Evolutionary conservation across 2,329 filamentous ascomycete genomes (phyloP).

Genomic region (Aspergillus ruber): DNA sequence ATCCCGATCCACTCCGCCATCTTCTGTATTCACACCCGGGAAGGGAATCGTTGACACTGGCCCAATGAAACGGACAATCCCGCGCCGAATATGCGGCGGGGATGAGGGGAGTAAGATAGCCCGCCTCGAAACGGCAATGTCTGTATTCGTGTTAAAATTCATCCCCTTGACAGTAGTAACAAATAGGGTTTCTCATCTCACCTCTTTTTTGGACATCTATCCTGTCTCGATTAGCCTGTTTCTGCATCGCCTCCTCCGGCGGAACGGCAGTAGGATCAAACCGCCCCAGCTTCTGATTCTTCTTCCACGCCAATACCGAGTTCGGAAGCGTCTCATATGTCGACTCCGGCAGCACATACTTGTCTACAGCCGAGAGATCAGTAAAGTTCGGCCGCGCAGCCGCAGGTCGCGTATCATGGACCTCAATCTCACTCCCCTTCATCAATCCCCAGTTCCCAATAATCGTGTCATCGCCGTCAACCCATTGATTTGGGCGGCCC

Average conservation of each 20-base stretch:
- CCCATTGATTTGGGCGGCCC: slow-evolving; percentile 53
- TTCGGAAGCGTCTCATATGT: slow-evolving; percentile 83
- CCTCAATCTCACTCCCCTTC: slow-evolving; percentile 43
- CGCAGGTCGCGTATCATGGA: slow-evolving; percentile 71
- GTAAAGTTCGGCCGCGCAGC: slow-evolving; percentile 71
- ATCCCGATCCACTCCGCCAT: slow-evolving; percentile 11
- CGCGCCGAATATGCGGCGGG: slow-evolving; percentile 38
- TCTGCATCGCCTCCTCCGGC: slow-evolving; percentile 65
- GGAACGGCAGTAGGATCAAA: slow-evolving; percentile 81
- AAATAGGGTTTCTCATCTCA: slow-evolving; percentile 29
- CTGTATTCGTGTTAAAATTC: slow-evolving; percentile 16
- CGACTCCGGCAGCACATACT: slow-evolving; percentile 79
- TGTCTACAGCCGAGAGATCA: slow-evolving; percentile 74
- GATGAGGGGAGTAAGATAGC: slow-evolving; percentile 40
- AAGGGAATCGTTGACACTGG: slow-evolving; percentile 35
- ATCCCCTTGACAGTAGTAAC: neutral
- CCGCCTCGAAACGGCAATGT: slow-evolving; percentile 38
- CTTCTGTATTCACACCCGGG: slow-evolving; percentile 19
- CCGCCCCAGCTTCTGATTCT: slow-evolving; percentile 85
- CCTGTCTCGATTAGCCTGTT: slow-evolving; percentile 53
- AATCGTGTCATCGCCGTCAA: slow-evolving; percentile 65
- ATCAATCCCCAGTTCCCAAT: slow-evolving; percentile 46
- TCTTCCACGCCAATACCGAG: slow-evolving; percentile 93
- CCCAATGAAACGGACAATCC: slow-evolving; percentile 38
- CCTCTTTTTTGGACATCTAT: slow-evolving; percentile 62